These are phyloP conservation scores for Calocybe gangraenosa DNA, from an alignment of 768 basidiomycete species.

Conservation along the genomic window DNA sequence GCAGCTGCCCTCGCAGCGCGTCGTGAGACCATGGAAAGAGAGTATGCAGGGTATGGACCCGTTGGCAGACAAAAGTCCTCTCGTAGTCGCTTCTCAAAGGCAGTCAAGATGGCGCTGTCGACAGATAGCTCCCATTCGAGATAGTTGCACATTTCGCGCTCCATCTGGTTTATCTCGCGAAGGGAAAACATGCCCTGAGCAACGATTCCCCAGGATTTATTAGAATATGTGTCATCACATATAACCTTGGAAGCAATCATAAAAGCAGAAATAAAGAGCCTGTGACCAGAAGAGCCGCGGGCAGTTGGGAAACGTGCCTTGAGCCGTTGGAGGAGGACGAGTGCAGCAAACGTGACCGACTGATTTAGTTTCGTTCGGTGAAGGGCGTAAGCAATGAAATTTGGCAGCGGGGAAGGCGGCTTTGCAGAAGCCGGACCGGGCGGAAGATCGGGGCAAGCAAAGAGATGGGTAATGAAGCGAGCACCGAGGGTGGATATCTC, in stretches of 20 bases:
- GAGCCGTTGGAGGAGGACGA: slow-evolving; percentile 70
- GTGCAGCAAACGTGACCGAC: slow-evolving; percentile 66
- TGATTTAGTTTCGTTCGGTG: slow-evolving; percentile 76
- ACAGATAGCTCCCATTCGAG: slow-evolving; percentile 90
- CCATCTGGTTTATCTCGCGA: slow-evolving; percentile 95
- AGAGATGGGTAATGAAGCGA: slow-evolving; percentile 80
- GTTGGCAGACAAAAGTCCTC: slow-evolving; percentile 50
- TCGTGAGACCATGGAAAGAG: slow-evolving; percentile 58
- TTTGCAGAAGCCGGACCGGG: slow-evolving; percentile 41
- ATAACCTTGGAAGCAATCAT: slow-evolving; percentile 94
- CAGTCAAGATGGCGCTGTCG: slow-evolving; percentile 53
- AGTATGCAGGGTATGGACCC: slow-evolving; percentile 61
- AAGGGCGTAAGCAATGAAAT: slow-evolving; percentile 84
- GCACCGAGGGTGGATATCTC: slow-evolving; percentile 62
- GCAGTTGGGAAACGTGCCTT: slow-evolving; percentile 93
- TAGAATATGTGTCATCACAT: slow-evolving; percentile 91
- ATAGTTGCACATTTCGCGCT: slow-evolving; percentile 89
- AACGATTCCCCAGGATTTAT: slow-evolving; percentile 90
- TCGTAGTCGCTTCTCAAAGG: slow-evolving; percentile 58
- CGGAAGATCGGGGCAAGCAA: slow-evolving; percentile 82
- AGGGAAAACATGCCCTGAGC: slow-evolving; percentile 84
- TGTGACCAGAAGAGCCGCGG: slow-evolving; percentile 84
- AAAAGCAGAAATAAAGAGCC: slow-evolving; percentile 87
- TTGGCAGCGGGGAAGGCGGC: slow-evolving; percentile 60
- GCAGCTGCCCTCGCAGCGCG: slow-evolving; percentile 44